These are phyloP conservation scores for Dendrocalamus sinicus DNA, from an alignment of 176 grass and related monocot species.

Conservation along the genomic window DNA sequence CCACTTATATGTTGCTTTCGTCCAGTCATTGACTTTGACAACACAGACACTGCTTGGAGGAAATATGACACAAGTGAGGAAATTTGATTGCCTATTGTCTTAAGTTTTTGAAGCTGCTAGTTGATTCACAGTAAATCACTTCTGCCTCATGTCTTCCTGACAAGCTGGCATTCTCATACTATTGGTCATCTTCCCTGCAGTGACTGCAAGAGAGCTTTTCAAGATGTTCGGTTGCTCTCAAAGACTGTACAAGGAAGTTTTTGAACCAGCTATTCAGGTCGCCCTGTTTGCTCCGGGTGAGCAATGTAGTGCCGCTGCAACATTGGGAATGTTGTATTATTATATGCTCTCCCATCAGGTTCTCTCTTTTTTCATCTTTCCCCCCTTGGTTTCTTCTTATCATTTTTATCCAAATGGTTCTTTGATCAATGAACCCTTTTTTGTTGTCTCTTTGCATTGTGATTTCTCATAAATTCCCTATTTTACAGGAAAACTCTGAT, in stretches of 20 bases:
- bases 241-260: conserved; percentile 68
- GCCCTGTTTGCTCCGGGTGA: conserved; percentile 76
- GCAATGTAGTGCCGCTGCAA: conserved; percentile 83
- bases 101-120: conserved; percentile 6
- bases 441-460: neutral
- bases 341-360: conserved; percentile 93
- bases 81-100: conserved; percentile 35
- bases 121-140: conserved; percentile 6
- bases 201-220: conserved; percentile 88
- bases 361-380: conserved; percentile 19
- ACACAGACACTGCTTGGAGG: conserved; percentile 83
- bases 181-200: conserved; percentile 58
- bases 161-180: conserved; percentile 11
- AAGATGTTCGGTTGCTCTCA: conserved; percentile 80
- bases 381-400: neutral
- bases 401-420: neutral
- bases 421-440: conserved; percentile 15
- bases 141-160: neutral
- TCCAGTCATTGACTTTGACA: conserved; percentile 91
- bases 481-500: conserved; percentile 86
- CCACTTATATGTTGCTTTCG: conserved; percentile 43
- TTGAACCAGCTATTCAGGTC: conserved; percentile 73
- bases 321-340: conserved; percentile 85
- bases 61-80: conserved; percentile 87
- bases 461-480: conserved; percentile 22